Evolutionary conservation across 1,284 basidiomycete species (phyloP).

Genomic region (Psilocybe mexicana): DNA sequence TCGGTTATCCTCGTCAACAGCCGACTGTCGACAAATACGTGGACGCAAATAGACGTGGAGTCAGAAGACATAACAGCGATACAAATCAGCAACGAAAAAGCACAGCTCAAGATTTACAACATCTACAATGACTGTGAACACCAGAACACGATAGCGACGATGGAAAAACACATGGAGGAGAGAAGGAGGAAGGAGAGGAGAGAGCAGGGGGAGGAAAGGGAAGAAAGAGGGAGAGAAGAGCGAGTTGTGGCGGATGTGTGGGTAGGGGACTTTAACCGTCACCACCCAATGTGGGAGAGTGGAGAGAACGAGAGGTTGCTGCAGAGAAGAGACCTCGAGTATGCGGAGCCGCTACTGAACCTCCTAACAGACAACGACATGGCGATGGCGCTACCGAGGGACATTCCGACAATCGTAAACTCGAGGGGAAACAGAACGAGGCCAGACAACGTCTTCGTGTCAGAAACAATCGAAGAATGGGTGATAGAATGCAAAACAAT

Average conservation of each 20-base stretch:
- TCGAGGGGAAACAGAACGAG: slow-evolving; percentile 28
- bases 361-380: slow-evolving; percentile 26
- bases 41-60: slow-evolving; percentile 9
- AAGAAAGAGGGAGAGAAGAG: neutral
- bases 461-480: slow-evolving; percentile 10
- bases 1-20: slow-evolving; percentile 10
- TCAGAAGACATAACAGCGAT: slow-evolving; percentile 15
- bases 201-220: neutral
- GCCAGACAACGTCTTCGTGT: slow-evolving; percentile 35
- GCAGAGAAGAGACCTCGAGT: slow-evolving; percentile 17
- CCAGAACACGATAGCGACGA: neutral
- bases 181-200: neutral
- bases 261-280: slow-evolving; percentile 51
- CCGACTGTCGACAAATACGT: slow-evolving; percentile 4
- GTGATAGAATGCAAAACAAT: slow-evolving; percentile 24
- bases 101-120: slow-evolving; percentile 19
- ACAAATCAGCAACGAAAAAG: neutral
- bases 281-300: slow-evolving; percentile 46
- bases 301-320: slow-evolving; percentile 39
- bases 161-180: neutral
- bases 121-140: slow-evolving; percentile 23
- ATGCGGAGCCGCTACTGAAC: slow-evolving; percentile 23
- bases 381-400: slow-evolving; percentile 28
- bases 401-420: slow-evolving; percentile 30
- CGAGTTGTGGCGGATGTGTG: slow-evolving; percentile 22